Evolutionary conservation across 1,284 basidiomycete genomes (phyloP).

Genomic region (Meira nashicola): DNA sequence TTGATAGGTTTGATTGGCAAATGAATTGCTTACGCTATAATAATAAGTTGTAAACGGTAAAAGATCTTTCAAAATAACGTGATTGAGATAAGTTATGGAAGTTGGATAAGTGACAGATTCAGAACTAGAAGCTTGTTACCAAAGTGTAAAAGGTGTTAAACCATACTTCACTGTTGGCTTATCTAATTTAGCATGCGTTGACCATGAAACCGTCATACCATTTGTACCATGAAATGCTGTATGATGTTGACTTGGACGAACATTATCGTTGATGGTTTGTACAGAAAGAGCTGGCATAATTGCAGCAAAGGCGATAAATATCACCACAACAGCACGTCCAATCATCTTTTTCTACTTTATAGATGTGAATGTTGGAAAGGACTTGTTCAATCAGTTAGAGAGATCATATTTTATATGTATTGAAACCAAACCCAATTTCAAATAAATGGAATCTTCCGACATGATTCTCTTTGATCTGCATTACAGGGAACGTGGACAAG

Average conservation of each 20-base stretch:
- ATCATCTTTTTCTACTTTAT: no score
- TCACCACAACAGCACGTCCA: no score
- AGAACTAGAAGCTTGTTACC: neutral
- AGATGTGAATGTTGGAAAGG: no score
- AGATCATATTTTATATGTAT: no score
- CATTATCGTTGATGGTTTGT: neutral
- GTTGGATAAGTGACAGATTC: constrained; percentile 1
- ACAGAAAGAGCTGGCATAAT: neutral
- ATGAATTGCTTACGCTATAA: constrained; percentile 1
- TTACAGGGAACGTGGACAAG: no score
- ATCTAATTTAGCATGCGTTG: neutral
- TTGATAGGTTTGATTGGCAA: constrained; percentile 6
- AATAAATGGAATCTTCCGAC: no score
- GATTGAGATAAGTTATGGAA: neutral
- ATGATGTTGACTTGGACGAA: neutral
- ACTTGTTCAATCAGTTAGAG: no score
- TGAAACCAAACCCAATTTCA: no score
- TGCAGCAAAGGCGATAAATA: no score
- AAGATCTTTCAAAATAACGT: neutral
- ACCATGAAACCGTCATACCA: constrained; percentile 4
- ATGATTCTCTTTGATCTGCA: no score
- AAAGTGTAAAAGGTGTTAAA: neutral
- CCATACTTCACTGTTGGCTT: constrained; percentile 5
- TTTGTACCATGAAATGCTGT: neutral
- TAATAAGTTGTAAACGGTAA: neutral